phyloP scores from a whole-genome alignment of 1,284 basidiomycete species.

The Fomitopsis palustris region DNA sequence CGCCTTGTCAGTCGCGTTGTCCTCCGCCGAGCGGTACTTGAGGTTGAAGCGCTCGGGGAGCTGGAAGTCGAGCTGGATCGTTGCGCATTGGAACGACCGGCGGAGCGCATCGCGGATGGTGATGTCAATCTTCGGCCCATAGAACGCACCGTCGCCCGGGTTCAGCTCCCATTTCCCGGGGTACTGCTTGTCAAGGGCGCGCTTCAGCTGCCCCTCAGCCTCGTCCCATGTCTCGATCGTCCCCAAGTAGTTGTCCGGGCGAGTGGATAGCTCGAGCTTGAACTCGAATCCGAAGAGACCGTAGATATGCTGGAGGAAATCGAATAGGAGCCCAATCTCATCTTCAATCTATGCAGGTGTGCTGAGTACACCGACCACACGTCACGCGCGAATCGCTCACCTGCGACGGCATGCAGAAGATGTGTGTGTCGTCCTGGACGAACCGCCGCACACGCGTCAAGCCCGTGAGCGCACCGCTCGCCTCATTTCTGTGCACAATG shows the following conservation, averaged over 20 bases:
- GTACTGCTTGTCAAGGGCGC: slow-evolving; percentile 84
- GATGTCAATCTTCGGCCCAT: slow-evolving; percentile 98
- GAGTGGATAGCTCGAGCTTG: slow-evolving; percentile 92
- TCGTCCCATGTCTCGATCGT: slow-evolving; percentile 87
- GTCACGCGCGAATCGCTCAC: slow-evolving; percentile 31
- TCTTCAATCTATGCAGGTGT: slow-evolving; percentile 64
- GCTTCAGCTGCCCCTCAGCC: slow-evolving; percentile 86
- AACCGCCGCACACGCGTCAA: slow-evolving; percentile 93
- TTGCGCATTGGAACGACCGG: slow-evolving; percentile 97
- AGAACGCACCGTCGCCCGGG: slow-evolving; percentile 96
- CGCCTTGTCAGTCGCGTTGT: slow-evolving; percentile 54
- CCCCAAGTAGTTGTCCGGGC: slow-evolving; percentile 94
- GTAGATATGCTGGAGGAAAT: slow-evolving; percentile 94
- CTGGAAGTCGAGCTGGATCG: slow-evolving; percentile 99
- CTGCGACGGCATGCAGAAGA: slow-evolving; percentile 96
- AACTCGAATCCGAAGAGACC: slow-evolving; percentile 98
- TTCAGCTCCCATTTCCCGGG: slow-evolving; percentile 93
- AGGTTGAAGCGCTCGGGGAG: slow-evolving; percentile 98
- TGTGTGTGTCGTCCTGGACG: slow-evolving; percentile 95
- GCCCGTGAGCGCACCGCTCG: slow-evolving; percentile 91
- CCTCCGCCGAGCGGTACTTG: slow-evolving; percentile 81
- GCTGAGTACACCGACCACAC: neutral
- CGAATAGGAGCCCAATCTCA: slow-evolving; percentile 87
- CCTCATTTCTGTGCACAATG: slow-evolving; percentile 96
- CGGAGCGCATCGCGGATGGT: slow-evolving; percentile 91